Percentiles rank a stretch among this genome's conserved stretches.
Evolutionary conservation across 2,329 filamentous ascomycete species (phyloP).

Genomic region (Escovopsis sp.): DNA sequence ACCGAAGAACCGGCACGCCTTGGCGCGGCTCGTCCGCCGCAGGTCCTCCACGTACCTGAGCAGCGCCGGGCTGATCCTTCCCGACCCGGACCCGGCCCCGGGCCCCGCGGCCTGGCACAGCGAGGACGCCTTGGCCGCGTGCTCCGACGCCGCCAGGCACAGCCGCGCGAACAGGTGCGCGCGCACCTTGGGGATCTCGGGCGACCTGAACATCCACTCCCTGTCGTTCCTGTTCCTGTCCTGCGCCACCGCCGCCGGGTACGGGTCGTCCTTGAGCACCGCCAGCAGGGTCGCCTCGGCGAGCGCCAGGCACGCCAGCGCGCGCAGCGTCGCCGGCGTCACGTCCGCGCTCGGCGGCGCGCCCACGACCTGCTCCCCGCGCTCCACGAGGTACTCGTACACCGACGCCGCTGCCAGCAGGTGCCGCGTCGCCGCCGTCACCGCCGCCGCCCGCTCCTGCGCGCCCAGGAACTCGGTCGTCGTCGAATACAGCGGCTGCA

Average conservation of each 20-base stretch:
- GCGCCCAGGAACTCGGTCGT: constrained; percentile 43
- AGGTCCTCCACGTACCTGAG: constrained; percentile 64
- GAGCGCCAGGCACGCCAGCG: constrained; percentile 52
- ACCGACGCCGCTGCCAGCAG: constrained; percentile 67
- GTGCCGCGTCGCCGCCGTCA: constrained; percentile 60
- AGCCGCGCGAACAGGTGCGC: constrained; percentile 77
- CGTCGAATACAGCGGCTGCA: constrained; percentile 60
- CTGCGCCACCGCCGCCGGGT: constrained; percentile 68
- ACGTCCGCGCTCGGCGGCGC: constrained; percentile 38
- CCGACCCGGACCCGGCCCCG: constrained; percentile 9
- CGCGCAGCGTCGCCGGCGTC: constrained; percentile 35
- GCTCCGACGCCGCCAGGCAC: constrained; percentile 76
- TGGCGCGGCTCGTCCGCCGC: constrained; percentile 59
- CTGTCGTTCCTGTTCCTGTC: constrained; percentile 68
- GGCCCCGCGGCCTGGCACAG: constrained; percentile 25
- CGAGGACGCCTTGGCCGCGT: constrained; percentile 58
- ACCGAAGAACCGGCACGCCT: constrained; percentile 79
- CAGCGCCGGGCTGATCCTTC: constrained; percentile 49
- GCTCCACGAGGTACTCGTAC: constrained; percentile 54
- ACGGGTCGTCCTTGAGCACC: constrained; percentile 88
- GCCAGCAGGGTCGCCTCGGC: constrained; percentile 84
- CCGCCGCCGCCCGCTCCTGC: constrained; percentile 53
- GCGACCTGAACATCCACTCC: constrained; percentile 94
- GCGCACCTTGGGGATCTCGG: constrained; percentile 75
- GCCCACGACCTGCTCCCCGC: constrained; percentile 29